Conservation (phyloP, 495 filamentous ascomycete species). For the Bacidia gigantensis region DNA sequence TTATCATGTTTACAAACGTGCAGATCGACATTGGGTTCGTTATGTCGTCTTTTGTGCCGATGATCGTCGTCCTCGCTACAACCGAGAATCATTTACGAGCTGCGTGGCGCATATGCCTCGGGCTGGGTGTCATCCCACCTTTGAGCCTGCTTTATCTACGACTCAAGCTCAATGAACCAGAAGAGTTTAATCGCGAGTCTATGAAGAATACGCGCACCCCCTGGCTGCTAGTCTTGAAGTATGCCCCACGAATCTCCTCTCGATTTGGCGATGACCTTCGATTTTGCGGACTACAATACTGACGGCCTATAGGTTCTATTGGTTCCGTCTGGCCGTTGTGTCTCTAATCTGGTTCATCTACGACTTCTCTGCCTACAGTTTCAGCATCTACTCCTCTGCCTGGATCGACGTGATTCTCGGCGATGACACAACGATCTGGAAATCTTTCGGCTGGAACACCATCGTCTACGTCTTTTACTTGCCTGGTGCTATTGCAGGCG, state of each 20-base stretch:
- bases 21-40: constrained; percentile 77
- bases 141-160: constrained; percentile 61
- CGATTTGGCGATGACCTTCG: too few species aligned
- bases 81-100: constrained; percentile 54
- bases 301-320: constrained; percentile 30
- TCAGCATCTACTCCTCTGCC: constrained; percentile 60
- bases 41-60: constrained; percentile 58
- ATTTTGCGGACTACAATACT: not conserved
- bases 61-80: constrained; percentile 54
- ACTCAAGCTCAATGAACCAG: constrained; percentile 64
- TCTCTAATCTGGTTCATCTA: constrained; percentile 87
- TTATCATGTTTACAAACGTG: constrained; percentile 85
- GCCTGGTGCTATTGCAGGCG: constrained; percentile 65
- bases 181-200: constrained; percentile 55
- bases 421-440: constrained; percentile 43
- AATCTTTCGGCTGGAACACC: constrained; percentile 73
- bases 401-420: constrained; percentile 56
- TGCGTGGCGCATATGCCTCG: constrained; percentile 64
- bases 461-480: constrained; percentile 78
- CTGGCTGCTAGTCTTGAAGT: constrained; percentile 37
- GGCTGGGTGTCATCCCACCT: constrained; percentile 69
- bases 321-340: constrained; percentile 50
- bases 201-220: constrained; percentile 38
- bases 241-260: too few species aligned
- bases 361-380: constrained; percentile 71